Conservation (phyloP, 2,329 filamentous ascomycete species). For the Claviceps sp. region DNA sequence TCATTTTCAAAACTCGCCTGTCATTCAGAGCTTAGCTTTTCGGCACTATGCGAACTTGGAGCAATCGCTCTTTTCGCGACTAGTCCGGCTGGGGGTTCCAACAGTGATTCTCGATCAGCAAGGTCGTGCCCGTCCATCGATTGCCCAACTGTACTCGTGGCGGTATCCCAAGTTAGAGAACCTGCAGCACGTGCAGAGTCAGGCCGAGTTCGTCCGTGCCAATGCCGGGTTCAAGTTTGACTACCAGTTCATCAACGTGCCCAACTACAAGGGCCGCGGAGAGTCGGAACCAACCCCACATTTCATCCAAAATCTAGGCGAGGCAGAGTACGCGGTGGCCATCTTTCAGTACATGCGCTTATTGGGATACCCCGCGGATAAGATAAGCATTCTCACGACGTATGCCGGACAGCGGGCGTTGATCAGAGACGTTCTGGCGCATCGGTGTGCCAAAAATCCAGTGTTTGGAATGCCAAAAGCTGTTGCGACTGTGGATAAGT, state of each 20-base stretch:
- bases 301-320: constrained; percentile 91
- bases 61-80: constrained; percentile 83
- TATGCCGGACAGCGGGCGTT: constrained; percentile 87
- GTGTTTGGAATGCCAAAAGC: constrained; percentile 82
- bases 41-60: constrained; percentile 91
- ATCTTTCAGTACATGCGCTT: constrained; percentile 96
- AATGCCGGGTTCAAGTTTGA: constrained; percentile 91
- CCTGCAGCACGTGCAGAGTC: constrained; percentile 57
- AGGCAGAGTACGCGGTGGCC: constrained; percentile 93
- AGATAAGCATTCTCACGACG: constrained; percentile 82
- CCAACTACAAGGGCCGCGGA: constrained; percentile 80
- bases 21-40: constrained; percentile 90
- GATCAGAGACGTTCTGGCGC: constrained; percentile 71
- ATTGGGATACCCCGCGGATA: constrained; percentile 71
- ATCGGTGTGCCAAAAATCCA: constrained; percentile 69
- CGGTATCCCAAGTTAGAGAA: constrained; percentile 72
- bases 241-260: constrained; percentile 93
- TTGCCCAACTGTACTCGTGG: constrained; percentile 88
- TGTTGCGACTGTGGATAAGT: constrained; percentile 94
- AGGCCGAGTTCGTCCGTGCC: constrained; percentile 60
- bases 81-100: constrained; percentile 87
- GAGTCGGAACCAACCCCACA: constrained; percentile 85
- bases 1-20: constrained; percentile 90
- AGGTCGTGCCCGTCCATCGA: constrained; percentile 74
- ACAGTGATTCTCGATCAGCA: constrained; percentile 84